These are phyloP conservation scores for Cladophialophora psammophila DNA, from an alignment of 2,329 filamentous ascomycete species.

Conservation along the genomic window DNA sequence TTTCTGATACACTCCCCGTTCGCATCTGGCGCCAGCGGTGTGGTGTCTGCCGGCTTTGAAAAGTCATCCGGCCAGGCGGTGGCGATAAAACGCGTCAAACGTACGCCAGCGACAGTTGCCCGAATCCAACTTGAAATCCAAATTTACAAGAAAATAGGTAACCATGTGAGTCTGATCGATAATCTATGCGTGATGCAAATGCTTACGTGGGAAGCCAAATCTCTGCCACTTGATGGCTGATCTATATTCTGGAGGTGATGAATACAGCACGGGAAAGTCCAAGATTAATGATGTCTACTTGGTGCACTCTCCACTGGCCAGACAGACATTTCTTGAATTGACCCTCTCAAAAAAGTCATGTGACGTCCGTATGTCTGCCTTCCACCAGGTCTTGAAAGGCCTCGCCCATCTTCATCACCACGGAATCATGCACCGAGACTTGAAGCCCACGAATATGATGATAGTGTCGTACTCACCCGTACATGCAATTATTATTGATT, in stretches of 20 bases:
- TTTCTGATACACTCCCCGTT: constrained; percentile 29
- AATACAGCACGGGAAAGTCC: constrained; percentile 23
- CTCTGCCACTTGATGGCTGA: constrained; percentile 26
- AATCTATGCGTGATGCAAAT: not conserved
- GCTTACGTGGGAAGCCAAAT: constrained; percentile 13
- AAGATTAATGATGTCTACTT: constrained; percentile 30
- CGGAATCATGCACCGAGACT: constrained; percentile 86
- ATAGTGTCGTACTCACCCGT: constrained; percentile 90
- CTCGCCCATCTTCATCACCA: constrained; percentile 84
- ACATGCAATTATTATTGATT: constrained; percentile 81
- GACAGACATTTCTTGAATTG: constrained; percentile 22
- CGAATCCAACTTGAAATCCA: constrained; percentile 22
- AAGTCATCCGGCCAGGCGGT: constrained; percentile 20
- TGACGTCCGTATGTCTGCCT: constrained; percentile 57
- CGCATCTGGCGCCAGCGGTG: constrained; percentile 27
- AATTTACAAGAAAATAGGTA: constrained; percentile 18
- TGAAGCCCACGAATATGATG: constrained; percentile 91
- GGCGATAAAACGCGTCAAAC: constrained; percentile 29
- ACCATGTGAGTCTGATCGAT: constrained; percentile 18
- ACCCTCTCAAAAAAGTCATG: constrained; percentile 10
- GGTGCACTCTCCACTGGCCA: constrained; percentile 23
- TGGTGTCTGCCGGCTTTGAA: constrained; percentile 26
- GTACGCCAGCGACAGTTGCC: constrained; percentile 16
- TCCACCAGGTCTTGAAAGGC: constrained; percentile 89
- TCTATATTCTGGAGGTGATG: constrained; percentile 24